Percentiles rank a stretch among this genome's conserved stretches.
Conservation (phyloP, 352 stramenopile genomes). For the Blastocystis sp. region DNA sequence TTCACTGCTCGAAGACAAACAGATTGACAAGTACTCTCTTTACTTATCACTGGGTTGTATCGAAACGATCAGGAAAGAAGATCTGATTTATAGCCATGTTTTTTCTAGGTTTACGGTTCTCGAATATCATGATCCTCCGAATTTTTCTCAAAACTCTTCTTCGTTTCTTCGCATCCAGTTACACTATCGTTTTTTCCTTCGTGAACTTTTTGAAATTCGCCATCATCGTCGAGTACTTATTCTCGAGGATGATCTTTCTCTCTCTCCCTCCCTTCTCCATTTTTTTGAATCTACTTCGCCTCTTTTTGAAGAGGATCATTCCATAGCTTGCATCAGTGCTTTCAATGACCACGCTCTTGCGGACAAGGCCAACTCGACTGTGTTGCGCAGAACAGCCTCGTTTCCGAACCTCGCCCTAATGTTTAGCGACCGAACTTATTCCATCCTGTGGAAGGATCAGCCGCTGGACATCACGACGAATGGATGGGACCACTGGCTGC, state of each 20-base stretch:
- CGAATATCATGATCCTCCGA: not conserved
- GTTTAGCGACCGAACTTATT: not conserved
- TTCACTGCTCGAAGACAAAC: not conserved
- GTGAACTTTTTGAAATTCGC: not conserved
- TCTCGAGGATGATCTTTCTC: conserved; percentile 19
- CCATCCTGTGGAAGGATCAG: not conserved
- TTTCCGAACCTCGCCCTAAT: conserved; percentile 34
- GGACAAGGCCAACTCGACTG: not conserved
- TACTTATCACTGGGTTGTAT: conserved; percentile 22
- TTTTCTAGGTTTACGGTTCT: not conserved
- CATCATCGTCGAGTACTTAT: conserved; percentile 2
- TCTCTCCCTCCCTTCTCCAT: conserved; percentile 15
- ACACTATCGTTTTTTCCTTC: conserved; percentile 14
- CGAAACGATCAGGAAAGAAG: not conserved
- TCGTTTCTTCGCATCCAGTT: conserved; percentile 39
- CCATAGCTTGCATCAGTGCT: conserved; percentile 1
- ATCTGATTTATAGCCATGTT: not conserved
- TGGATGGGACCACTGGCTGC: conserved; percentile 54
- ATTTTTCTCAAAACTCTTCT: not conserved
- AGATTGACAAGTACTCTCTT: not conserved
- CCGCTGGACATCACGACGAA: not conserved
- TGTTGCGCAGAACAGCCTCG: not conserved
- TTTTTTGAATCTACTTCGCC: not conserved
- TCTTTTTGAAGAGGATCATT: not conserved
- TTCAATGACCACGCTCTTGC: conserved; percentile 32